These are phyloP conservation scores for Acorus gramineus DNA, from an alignment of 106 monocot species.

Conservation along the genomic window DNA sequence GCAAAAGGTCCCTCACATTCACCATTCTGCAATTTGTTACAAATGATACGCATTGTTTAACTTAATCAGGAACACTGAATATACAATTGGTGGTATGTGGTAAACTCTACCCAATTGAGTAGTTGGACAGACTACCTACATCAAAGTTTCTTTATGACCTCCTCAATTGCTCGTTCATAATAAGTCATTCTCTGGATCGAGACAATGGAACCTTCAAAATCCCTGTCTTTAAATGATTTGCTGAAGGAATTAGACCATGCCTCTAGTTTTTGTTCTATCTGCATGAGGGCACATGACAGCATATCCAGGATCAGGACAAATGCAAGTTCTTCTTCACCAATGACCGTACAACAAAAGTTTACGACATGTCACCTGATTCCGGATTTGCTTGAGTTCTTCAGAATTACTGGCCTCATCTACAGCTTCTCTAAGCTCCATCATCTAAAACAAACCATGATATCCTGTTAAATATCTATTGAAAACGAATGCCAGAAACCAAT, in stretches of 20 bases:
- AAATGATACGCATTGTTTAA: too few species aligned
- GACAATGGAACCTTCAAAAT: constrained; percentile 40
- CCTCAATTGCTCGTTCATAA: constrained; percentile 77
- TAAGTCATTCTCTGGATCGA: constrained; percentile 76
- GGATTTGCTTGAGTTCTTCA: constrained; percentile 36
- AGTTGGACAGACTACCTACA: background rate
- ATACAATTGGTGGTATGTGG: too few species aligned
- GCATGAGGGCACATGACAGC: background rate
- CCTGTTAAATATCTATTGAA: too few species aligned
- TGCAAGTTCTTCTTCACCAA: background rate
- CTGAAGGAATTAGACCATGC: constrained; percentile 42
- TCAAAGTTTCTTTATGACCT: constrained; percentile 77
- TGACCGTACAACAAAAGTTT: background rate
- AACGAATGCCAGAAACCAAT: too few species aligned
- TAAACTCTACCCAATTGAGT: too few species aligned
- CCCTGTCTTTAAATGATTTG: constrained; percentile 37
- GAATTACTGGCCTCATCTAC: constrained; percentile 50
- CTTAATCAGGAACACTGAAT: too few species aligned
- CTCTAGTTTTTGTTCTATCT: constrained; percentile 54
- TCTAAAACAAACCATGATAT: constrained; percentile 21
- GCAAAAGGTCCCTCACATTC: too few species aligned
- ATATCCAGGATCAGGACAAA: too few species aligned
- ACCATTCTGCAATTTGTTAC: too few species aligned
- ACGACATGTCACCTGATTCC: constrained; percentile 28
- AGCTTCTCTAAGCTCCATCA: constrained; percentile 77